phyloP scores from a whole-genome alignment of 805 yeast genomes.

The Candida rishiriensis region DNA sequence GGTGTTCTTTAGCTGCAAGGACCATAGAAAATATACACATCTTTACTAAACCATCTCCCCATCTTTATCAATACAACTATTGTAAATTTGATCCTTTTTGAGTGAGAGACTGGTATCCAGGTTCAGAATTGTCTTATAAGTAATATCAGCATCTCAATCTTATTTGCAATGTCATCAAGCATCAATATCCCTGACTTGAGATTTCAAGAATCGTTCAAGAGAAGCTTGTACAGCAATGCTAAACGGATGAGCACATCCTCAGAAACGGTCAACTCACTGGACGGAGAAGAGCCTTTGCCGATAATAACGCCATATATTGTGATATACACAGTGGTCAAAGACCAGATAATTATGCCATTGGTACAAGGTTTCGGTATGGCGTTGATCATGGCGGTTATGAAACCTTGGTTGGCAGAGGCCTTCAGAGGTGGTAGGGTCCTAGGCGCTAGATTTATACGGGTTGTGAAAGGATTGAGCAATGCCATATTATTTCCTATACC shows the following conservation, averaged over 20 bases:
- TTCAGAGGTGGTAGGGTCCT: conserved; percentile 18
- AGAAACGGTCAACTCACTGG: conserved; percentile 8
- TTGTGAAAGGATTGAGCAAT: conserved; percentile 10
- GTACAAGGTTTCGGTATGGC: conserved; percentile 50
- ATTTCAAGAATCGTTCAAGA: conserved; percentile 57
- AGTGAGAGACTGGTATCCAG: too few relatives aligned
- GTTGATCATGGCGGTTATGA: conserved; percentile 29
- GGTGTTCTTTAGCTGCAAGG: too few relatives aligned
- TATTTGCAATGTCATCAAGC: conserved; percentile 5
- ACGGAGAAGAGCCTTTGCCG: conserved; percentile 8
- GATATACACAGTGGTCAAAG: conserved; percentile 44
- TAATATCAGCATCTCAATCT: too few relatives aligned
- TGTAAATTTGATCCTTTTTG: too few relatives aligned
- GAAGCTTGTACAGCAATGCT: conserved; percentile 29
- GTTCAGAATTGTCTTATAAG: too few relatives aligned
- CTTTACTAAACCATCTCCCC: too few relatives aligned
- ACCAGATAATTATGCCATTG: conserved; percentile 52
- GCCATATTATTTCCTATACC: conserved; percentile 4
- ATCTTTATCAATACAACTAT: too few relatives aligned
- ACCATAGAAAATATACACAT: too few relatives aligned
- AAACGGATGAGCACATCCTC: conserved; percentile 9
- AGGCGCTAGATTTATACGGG: conserved; percentile 17
- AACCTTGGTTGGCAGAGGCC: conserved; percentile 32
- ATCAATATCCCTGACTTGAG: conserved; percentile 55
- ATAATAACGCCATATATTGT: conserved; percentile 41